These are phyloP conservation scores for Penicillium turbatum DNA, from an alignment of 495 filamentous ascomycete species.

Conservation along the genomic window DNA sequence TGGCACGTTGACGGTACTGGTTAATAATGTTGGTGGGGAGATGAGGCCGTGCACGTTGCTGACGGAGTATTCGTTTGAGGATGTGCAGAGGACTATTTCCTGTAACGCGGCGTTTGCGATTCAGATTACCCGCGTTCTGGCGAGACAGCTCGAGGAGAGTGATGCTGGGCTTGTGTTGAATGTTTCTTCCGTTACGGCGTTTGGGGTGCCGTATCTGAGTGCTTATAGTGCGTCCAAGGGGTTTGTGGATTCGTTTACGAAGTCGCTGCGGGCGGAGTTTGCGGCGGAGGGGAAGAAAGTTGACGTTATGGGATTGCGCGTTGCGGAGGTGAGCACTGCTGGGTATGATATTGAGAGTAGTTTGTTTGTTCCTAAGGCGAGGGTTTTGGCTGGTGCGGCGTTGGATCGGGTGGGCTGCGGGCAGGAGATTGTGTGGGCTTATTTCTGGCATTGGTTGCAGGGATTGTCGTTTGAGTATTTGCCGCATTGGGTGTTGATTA, in stretches of 20 bases:
- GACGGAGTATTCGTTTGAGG: slow-evolving; percentile 13
- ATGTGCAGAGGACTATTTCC: slow-evolving; percentile 28
- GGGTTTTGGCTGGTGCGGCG: slow-evolving; percentile 23
- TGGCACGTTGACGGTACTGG: slow-evolving; percentile 34
- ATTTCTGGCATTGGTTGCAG: slow-evolving; percentile 30
- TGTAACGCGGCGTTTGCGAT: slow-evolving; percentile 38
- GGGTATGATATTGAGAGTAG: slow-evolving; percentile 17
- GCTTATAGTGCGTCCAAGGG: slow-evolving; percentile 38
- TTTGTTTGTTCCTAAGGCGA: slow-evolving; percentile 20
- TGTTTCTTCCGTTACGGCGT: slow-evolving; percentile 34
- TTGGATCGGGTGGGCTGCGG: slow-evolving; percentile 33
- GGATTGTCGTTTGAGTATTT: slow-evolving; percentile 19
- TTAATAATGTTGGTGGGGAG: slow-evolving; percentile 49
- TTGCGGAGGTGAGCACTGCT: slow-evolving; percentile 23
- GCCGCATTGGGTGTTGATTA: slow-evolving; percentile 21
- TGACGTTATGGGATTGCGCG: slow-evolving; percentile 27
- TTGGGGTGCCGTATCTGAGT: slow-evolving; percentile 34
- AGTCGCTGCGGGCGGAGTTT: slow-evolving; percentile 29
- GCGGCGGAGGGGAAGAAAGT: slow-evolving; percentile 20
- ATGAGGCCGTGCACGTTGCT: slow-evolving; percentile 18
- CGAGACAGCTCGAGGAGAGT: slow-evolving; percentile 29
- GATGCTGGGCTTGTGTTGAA: slow-evolving; percentile 39
- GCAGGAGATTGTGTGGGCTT: slow-evolving; percentile 21
- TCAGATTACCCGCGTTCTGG: slow-evolving; percentile 40
- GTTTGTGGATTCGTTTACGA: slow-evolving; percentile 32